A percentile compares a stretch with the other conserved stretches of the same genome.
Evolutionary conservation across 305 asterid species (phyloP).

Genomic region (Rubia peregrina): DNA sequence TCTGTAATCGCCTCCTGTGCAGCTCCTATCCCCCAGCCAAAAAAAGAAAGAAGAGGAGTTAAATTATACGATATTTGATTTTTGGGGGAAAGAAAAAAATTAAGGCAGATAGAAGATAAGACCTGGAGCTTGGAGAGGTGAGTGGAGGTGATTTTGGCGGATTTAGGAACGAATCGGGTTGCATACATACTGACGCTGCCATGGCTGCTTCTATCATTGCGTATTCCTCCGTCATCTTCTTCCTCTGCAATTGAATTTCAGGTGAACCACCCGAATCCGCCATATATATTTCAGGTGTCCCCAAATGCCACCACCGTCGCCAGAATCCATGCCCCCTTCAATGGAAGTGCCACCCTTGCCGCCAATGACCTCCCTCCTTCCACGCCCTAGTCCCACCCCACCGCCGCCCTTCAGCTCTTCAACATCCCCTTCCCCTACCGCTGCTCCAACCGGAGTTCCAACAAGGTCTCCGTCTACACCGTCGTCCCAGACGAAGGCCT

Average conservation of each 20-base stretch:
- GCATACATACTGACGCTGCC: constrained; percentile 45
- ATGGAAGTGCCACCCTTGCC: constrained; percentile 41
- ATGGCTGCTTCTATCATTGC: constrained; percentile 57
- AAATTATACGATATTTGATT: too few species aligned
- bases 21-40: constrained; percentile 43
- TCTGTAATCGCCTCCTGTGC: constrained; percentile 66
- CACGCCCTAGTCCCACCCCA: constrained; percentile 23
- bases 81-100: background rate
- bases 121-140: constrained; percentile 84
- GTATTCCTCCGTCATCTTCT: constrained; percentile 30
- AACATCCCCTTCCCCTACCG: constrained; percentile 64
- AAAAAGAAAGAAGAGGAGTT: background rate
- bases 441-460: constrained; percentile 48
- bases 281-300: too few species aligned
- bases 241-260: constrained; percentile 6
- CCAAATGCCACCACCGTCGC: constrained; percentile 61
- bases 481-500: constrained; percentile 46
- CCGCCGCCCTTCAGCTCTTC: constrained; percentile 30
- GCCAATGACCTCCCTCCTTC: constrained; percentile 47
- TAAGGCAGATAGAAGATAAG: background rate
- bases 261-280: background rate
- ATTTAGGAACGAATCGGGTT: constrained; percentile 47
- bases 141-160: constrained; percentile 28
- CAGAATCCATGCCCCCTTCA: constrained; percentile 44
- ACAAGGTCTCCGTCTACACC: constrained; percentile 48